phyloP scores from a whole-genome alignment of 2,329 filamentous ascomycete genomes.

The Blumeria graminis region DNA sequence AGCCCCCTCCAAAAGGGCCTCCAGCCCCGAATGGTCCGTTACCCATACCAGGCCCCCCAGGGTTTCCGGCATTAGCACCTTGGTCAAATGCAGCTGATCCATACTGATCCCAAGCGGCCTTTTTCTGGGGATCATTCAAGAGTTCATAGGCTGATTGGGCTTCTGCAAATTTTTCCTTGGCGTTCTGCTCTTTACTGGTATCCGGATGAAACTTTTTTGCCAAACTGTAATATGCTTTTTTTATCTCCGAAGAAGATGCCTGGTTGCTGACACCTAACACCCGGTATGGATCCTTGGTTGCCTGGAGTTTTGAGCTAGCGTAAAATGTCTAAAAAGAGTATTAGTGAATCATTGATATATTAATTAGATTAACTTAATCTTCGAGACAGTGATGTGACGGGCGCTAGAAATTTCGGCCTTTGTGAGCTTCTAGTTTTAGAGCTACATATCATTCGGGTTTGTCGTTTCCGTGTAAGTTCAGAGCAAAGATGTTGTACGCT shows the following conservation, averaged over 20 bases:
- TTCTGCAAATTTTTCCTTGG: conserved; percentile 85
- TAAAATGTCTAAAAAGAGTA: conserved; percentile 11
- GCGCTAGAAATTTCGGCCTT: too few species aligned
- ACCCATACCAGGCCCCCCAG: conserved; percentile 19
- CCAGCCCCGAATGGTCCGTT: conserved; percentile 19
- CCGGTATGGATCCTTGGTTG: conserved; percentile 56
- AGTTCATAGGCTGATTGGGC: conserved; percentile 88
- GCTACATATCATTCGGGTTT: conserved; percentile 8
- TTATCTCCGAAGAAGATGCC: conserved; percentile 72
- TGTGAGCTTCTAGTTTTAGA: neutral
- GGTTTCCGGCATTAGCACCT: conserved; percentile 28
- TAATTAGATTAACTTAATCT: too few species aligned
- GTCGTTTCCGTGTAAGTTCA: conserved; percentile 5
- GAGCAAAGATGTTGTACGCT: conserved; percentile 6
- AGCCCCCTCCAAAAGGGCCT: conserved; percentile 36
- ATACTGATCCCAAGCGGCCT: conserved; percentile 74
- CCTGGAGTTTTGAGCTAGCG: conserved; percentile 11
- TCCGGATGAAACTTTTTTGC: conserved; percentile 97
- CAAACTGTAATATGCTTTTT: conserved; percentile 92
- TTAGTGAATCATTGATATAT: too few species aligned
- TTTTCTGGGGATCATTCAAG: conserved; percentile 79
- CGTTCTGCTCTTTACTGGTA: conserved; percentile 83
- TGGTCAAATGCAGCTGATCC: conserved; percentile 75
- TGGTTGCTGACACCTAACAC: conserved; percentile 62
- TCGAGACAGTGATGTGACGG: too few species aligned